Percentiles rank a stretch among this genome's conserved stretches.
Evolutionary conservation across 139 green algal genomes (phyloP).

Genomic region (Auxenochlorella pyrenoidosa): DNA sequence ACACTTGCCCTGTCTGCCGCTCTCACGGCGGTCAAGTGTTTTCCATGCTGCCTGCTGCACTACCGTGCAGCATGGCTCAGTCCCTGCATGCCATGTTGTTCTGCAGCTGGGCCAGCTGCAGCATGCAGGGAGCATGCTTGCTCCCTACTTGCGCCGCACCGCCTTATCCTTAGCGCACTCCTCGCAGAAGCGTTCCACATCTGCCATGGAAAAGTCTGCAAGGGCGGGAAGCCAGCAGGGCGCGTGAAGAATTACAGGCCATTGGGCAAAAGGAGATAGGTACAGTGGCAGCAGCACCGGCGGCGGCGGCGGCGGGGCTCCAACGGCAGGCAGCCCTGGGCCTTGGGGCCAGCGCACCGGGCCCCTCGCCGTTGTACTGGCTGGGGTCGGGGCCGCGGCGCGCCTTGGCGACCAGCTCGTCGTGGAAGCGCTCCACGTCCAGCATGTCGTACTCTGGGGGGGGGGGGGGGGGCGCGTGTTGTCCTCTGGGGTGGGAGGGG

Average conservation of each 20-base stretch:
- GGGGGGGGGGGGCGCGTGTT: not conserved
- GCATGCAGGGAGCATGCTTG: too few species aligned
- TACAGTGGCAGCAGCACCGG: too few species aligned
- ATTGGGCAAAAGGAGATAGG: not conserved
- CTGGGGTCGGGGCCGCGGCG: not conserved
- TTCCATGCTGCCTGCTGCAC: too few species aligned
- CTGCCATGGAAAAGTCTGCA: not conserved
- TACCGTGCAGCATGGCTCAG: too few species aligned
- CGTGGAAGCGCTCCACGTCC: slow-evolving; percentile 27
- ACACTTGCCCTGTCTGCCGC: too few species aligned
- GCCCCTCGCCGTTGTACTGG: slow-evolving; percentile 2
- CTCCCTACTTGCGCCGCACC: slow-evolving; percentile 2
- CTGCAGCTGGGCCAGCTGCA: not conserved
- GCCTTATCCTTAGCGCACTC: not conserved
- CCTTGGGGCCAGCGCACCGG: too few species aligned
- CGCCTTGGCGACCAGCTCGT: not conserved
- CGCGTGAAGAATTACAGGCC: not conserved
- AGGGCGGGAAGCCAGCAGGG: not conserved
- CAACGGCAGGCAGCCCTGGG: not conserved
- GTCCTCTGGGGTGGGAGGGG: too few species aligned
- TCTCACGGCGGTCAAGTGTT: too few species aligned
- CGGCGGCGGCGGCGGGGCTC: too few species aligned
- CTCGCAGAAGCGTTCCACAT: not conserved
- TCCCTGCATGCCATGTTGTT: not conserved
- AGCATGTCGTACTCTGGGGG: slow-evolving; percentile 11